These are phyloP conservation scores for Pleochaeta shiraiana DNA, from an alignment of 2,329 filamentous ascomycete genomes.

Conservation along the genomic window DNA sequence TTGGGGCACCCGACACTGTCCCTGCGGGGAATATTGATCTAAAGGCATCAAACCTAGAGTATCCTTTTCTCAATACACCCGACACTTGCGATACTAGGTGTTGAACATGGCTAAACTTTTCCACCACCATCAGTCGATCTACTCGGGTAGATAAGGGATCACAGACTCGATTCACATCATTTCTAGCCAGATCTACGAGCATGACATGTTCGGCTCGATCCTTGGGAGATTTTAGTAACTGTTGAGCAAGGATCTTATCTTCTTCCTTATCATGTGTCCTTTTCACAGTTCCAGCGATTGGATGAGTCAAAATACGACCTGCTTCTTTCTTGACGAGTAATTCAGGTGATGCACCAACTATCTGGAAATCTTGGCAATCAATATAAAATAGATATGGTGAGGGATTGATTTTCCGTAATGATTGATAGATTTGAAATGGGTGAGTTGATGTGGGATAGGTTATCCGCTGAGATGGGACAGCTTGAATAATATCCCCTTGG, in stretches of 20 bases:
- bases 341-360: slow-evolving; percentile 88
- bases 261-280: slow-evolving; percentile 63
- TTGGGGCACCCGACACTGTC: slow-evolving; percentile 86
- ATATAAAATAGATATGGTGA: slow-evolving; percentile 97
- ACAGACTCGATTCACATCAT: slow-evolving; percentile 91
- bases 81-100: slow-evolving; percentile 94
- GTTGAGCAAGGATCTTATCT: slow-evolving; percentile 56
- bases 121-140: slow-evolving; percentile 83
- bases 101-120: slow-evolving; percentile 92
- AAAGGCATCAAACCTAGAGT: slow-evolving; percentile 89
- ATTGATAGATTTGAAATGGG: slow-evolving; percentile 95
- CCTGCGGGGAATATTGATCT: slow-evolving; percentile 92
- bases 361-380: slow-evolving; percentile 77
- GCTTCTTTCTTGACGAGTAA: slow-evolving; percentile 78
- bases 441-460: slow-evolving; percentile 76
- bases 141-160: slow-evolving; percentile 78
- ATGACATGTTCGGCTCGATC: slow-evolving; percentile 93
- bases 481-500: slow-evolving; percentile 89
- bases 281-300: slow-evolving; percentile 89
- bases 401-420: slow-evolving; percentile 91
- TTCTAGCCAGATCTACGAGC: slow-evolving; percentile 87
- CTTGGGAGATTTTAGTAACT: slow-evolving; percentile 62
- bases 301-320: slow-evolving; percentile 81
- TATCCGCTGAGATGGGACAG: slow-evolving; percentile 85
- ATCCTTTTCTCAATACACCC: slow-evolving; percentile 59